These are phyloP conservation scores for Mallotus japonicus DNA, from an alignment of 441 rosid species.

Conservation along the genomic window DNA sequence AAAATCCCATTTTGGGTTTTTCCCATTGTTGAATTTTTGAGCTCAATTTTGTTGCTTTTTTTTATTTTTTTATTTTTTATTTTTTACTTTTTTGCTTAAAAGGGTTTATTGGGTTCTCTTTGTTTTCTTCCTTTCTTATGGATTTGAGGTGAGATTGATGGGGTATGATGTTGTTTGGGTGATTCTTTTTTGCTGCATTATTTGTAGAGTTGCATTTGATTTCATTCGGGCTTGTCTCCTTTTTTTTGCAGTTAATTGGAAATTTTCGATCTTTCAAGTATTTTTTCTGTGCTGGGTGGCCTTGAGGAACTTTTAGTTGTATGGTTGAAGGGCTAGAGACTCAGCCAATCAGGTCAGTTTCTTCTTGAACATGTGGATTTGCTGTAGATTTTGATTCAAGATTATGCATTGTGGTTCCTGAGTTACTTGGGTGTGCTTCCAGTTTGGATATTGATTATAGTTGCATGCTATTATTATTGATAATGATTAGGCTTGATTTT, in stretches of 20 bases:
- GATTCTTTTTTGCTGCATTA: too few species aligned
- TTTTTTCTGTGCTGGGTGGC: slow-evolving; percentile 11
- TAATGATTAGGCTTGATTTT: not conserved
- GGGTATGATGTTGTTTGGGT: not conserved
- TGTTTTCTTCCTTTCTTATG: not conserved
- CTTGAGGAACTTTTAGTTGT: slow-evolving; percentile 21
- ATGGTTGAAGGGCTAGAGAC: slow-evolving; percentile 18
- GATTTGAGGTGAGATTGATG: not conserved
- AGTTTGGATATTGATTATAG: not conserved
- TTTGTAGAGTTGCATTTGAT: slow-evolving; percentile 24
- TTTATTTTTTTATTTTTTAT: too few species aligned
- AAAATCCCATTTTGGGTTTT: not conserved
- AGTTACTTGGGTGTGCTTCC: not conserved
- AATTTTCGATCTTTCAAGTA: slow-evolving; percentile 8
- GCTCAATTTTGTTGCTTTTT: not conserved
- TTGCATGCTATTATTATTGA: not conserved
- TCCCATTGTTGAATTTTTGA: not conserved
- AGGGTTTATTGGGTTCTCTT: not conserved
- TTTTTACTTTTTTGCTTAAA: not conserved
- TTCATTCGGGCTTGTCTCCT: slow-evolving; percentile 27
- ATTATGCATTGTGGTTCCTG: not conserved
- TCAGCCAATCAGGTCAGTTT: slow-evolving; percentile 28
- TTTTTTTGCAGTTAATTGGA: slow-evolving; percentile 15
- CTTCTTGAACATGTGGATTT: not conserved
- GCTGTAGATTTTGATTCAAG: not conserved